Conservation (phyloP, 2,329 filamentous ascomycete genomes). For the Byssothecium circinans region DNA sequence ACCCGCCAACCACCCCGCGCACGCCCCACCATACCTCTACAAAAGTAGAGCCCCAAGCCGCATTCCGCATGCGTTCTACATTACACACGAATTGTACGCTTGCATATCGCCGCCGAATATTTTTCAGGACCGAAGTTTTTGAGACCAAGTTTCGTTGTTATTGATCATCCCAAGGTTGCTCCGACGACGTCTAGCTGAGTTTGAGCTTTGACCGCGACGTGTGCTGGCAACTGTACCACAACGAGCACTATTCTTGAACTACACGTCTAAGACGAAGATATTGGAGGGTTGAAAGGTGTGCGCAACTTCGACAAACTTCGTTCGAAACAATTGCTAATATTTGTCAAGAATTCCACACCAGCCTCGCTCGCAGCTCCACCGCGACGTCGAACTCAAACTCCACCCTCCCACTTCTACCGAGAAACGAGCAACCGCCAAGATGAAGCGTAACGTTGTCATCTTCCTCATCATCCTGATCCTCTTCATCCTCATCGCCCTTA, state of each 20-base stretch:
- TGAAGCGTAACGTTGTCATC: constrained; percentile 57
- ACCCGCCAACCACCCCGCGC: constrained; percentile 26
- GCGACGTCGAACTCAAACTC: neutral
- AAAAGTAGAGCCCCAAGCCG: constrained; percentile 24
- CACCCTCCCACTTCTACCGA: constrained; percentile 1
- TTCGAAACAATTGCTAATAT: neutral
- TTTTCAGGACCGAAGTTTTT: neutral
- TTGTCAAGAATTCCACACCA: neutral
- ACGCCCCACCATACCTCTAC: constrained; percentile 29
- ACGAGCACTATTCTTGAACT: neutral
- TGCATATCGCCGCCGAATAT: constrained; percentile 15
- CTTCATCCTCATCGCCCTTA: constrained; percentile 53
- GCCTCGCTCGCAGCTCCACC: neutral
- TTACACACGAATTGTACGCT: constrained; percentile 6
- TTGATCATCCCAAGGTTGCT: constrained; percentile 10
- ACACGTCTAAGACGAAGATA: neutral
- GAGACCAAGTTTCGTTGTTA: neutral
- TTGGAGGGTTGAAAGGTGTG: constrained; percentile 4
- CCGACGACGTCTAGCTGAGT: constrained; percentile 6
- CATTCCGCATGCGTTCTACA: constrained; percentile 18
- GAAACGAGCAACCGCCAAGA: constrained; percentile 26
- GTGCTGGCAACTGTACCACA: constrained; percentile 5
- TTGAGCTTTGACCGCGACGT: constrained; percentile 9
- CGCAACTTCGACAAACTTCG: constrained; percentile 5
- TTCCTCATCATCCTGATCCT: constrained; percentile 57